Base-by-base conservation (phyloP, 2,329 filamentous ascomycete species). In the Teratosphaeria nubilosa region DNA sequence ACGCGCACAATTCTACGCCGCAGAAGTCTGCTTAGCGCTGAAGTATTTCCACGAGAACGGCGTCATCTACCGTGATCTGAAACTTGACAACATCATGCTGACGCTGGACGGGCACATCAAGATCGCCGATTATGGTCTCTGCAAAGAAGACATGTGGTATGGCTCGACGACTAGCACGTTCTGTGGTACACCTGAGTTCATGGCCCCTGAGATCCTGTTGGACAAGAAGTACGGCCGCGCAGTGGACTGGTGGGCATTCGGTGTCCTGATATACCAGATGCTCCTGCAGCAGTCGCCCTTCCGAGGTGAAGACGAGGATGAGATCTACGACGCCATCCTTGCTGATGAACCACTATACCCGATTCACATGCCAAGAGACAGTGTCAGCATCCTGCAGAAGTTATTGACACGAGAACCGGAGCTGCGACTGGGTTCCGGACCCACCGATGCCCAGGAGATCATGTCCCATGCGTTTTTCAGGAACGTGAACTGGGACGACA, bases 141-240 rank as follows among this genome's bases (percentile, higher is more conserved):
- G 95, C 79, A 99, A 99, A 76, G 94, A 99, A 72, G 91, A 99
- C 68, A 99, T 99, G 94, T 99, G 92, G 91, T 99, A 95, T 71
- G 91, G 91, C 51, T 92, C 89, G 58, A 96, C 89, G 2, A 99
- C 94, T 0, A 92, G 91, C 76, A 99, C 94, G 7, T 99, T 99
- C 79, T 99, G 94, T 72, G 94, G 94, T 74, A 99, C 94, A n/a
- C 94, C 94, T 16, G 94, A 99, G 72, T 99, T 99, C 66, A 99
- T 99, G 94, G 94, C 94, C 9, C 94, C 94, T 9, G 94, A 99
- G 87, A 99, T 99, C 75, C 78, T 99, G 37, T 80, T 97, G 58
- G 94, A 99, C 73, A 99, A 99, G 80, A 97, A 96, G 72, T 99
- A 99, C 69, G 92, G 91, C 52, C 87, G 94, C 59, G 90, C 94